Conservation (phyloP, 805 yeast genomes). For the Candida silvatica region DNA sequence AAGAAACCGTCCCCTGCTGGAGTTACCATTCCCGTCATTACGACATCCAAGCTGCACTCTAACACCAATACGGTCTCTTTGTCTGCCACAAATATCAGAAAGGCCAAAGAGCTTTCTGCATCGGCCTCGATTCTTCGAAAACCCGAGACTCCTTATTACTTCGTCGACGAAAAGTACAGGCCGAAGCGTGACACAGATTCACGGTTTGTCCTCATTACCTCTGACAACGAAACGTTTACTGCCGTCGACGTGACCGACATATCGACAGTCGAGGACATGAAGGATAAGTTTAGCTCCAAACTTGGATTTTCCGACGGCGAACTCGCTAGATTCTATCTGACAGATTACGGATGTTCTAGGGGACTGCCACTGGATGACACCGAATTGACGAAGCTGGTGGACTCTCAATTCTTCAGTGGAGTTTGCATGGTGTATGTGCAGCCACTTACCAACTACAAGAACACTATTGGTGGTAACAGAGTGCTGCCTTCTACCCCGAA, state of each 20-base stretch:
- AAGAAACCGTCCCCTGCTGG: slow-evolving; percentile 26
- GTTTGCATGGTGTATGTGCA: slow-evolving; percentile 15
- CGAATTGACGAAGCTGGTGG: slow-evolving; percentile 29
- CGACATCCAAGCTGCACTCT: slow-evolving; percentile 19
- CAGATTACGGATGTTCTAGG: slow-evolving; percentile 56
- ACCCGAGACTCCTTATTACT: slow-evolving; percentile 3
- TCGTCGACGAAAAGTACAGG: slow-evolving; percentile 27
- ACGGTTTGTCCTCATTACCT: slow-evolving; percentile 44
- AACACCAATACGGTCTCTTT: background rate
- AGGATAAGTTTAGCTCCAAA: slow-evolving; percentile 28
- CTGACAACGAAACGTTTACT: slow-evolving; percentile 48
- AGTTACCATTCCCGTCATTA: slow-evolving; percentile 24
- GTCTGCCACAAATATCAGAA: slow-evolving; percentile 1
- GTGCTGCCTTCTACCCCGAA: background rate
- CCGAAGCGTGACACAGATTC: slow-evolving; percentile 27
- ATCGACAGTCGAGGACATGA: slow-evolving; percentile 28
- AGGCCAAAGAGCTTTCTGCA: background rate
- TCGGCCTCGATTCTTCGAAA: background rate
- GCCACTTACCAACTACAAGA: slow-evolving; percentile 2
- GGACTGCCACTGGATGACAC: slow-evolving; percentile 52
- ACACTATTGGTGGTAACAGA: background rate
- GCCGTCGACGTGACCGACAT: slow-evolving; percentile 35
- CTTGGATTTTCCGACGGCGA: slow-evolving; percentile 21
- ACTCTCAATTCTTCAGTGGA: slow-evolving; percentile 24
- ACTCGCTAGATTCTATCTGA: slow-evolving; percentile 37